Evolutionary conservation across 768 basidiomycete genomes (phyloP).

Genomic region (Cystofilobasidium macerans): DNA sequence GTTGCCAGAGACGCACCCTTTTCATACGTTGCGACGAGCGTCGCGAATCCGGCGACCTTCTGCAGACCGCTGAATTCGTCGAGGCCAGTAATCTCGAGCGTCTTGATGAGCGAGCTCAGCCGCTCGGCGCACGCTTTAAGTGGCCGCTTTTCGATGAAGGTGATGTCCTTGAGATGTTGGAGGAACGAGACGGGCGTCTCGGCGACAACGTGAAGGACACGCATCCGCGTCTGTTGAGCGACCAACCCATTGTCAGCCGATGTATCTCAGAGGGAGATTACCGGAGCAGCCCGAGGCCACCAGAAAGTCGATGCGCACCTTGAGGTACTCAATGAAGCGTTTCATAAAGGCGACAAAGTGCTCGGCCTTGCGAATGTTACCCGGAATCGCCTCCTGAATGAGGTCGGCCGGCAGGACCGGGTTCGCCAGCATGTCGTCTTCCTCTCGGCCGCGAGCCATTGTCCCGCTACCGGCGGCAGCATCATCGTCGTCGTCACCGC

Average conservation of each 20-base stretch:
- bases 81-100: conserved; percentile 72
- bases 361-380: conserved; percentile 96
- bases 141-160: conserved; percentile 90
- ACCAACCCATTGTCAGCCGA: too few relatives aligned
- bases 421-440: conserved; percentile 78
- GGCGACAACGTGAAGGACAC: conserved; percentile 96
- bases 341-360: conserved; percentile 98
- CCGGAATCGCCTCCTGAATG: conserved; percentile 87
- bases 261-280: too few relatives aligned
- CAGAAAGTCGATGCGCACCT: too few relatives aligned
- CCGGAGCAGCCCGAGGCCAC: too few relatives aligned
- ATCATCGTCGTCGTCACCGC: conserved; percentile 37
- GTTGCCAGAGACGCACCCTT: conserved; percentile 54
- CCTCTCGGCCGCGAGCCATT: conserved; percentile 32
- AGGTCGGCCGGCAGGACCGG: conserved; percentile 91
- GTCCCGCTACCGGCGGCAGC: too few relatives aligned
- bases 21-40: conserved; percentile 93
- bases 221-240: conserved; percentile 73
- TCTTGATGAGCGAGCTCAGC: conserved; percentile 82
- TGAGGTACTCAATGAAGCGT: conserved; percentile 95
- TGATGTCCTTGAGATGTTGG: conserved; percentile 96
- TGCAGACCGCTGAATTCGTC: conserved; percentile 88
- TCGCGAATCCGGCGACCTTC: conserved; percentile 92
- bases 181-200: conserved; percentile 95
- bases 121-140: conserved; percentile 96